Evolutionary conservation across 2,329 filamentous ascomycete genomes (phyloP).

Genomic region (Coniochaeta hoffmannii): DNA sequence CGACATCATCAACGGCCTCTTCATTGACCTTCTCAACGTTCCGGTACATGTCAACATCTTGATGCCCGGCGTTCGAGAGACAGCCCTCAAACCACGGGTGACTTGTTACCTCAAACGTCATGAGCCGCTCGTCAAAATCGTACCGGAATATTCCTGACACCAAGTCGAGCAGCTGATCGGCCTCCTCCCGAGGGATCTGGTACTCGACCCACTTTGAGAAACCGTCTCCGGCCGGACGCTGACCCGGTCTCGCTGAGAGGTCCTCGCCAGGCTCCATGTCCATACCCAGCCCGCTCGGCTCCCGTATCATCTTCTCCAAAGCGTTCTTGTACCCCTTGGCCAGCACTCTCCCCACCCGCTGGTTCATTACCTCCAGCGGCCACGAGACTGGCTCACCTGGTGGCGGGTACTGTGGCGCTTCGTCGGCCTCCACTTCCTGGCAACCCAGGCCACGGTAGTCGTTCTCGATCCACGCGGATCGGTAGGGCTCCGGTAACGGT

Average conservation of each 20-base stretch:
- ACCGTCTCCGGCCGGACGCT: not conserved
- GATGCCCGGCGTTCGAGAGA: not conserved
- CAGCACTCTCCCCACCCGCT: not conserved
- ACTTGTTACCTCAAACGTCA: not conserved
- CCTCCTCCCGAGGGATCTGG: not conserved
- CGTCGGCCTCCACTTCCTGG: not conserved
- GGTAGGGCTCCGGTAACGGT: conserved; percentile 6
- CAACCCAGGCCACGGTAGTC: not conserved
- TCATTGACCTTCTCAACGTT: not conserved
- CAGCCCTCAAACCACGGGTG: conserved; percentile 8
- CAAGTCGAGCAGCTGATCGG: conserved; percentile 4
- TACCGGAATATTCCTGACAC: conserved; percentile 5
- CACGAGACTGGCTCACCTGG: not conserved
- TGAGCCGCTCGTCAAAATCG: conserved; percentile 4
- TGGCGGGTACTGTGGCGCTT: not conserved
- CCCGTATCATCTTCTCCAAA: not conserved
- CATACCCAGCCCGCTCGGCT: not conserved
- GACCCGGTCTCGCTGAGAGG: not conserved
- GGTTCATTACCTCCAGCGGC: too few relatives aligned
- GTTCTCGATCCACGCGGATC: not conserved
- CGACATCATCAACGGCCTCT: not conserved
- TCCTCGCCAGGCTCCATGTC: not conserved
- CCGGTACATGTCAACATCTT: not conserved
- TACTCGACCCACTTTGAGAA: not conserved
- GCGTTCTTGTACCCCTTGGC: not conserved